Conservation (phyloP, 2,329 filamentous ascomycete species). For the Fusarium sp. region DNA sequence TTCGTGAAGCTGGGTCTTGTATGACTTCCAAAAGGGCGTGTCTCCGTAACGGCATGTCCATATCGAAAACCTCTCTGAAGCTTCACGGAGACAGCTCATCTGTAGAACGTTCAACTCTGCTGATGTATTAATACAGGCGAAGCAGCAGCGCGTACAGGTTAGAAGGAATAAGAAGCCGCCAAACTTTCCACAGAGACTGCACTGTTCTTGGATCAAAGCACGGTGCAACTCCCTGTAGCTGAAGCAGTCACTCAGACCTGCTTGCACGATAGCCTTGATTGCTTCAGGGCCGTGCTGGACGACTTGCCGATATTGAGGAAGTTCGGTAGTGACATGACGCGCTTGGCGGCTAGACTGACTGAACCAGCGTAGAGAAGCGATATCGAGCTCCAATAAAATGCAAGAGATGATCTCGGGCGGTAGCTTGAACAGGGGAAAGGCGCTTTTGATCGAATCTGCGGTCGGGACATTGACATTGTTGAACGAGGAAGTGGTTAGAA, state of each 20-base stretch:
- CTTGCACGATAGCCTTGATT: neutral
- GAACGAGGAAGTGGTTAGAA: neutral
- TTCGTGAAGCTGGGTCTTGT: neutral
- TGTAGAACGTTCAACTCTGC: neutral
- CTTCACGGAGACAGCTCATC: neutral
- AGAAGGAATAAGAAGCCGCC: slow-evolving; percentile 14
- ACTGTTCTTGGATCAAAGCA: neutral
- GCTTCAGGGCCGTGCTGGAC: neutral
- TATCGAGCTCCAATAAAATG: neutral
- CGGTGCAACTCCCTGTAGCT: neutral
- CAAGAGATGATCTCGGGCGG: neutral
- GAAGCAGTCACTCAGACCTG: rapidly evolving
- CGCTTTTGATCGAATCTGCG: too few species aligned
- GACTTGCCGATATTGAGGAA: slow-evolving; percentile 7
- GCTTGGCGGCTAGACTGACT: neutral
- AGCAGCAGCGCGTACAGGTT: slow-evolving; percentile 18
- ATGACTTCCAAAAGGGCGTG: too few species aligned
- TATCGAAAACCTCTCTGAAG: too few species aligned
- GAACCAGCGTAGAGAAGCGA: neutral
- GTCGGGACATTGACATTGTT: neutral
- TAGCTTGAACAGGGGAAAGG: too few species aligned
- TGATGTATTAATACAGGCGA: neutral
- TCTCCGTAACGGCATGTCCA: too few species aligned
- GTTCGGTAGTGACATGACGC: neutral
- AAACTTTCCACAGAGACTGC: slow-evolving; percentile 8